Evolutionary conservation across 1,284 basidiomycete genomes (phyloP).

Genomic region (Pseudozyma hubeiensis): DNA sequence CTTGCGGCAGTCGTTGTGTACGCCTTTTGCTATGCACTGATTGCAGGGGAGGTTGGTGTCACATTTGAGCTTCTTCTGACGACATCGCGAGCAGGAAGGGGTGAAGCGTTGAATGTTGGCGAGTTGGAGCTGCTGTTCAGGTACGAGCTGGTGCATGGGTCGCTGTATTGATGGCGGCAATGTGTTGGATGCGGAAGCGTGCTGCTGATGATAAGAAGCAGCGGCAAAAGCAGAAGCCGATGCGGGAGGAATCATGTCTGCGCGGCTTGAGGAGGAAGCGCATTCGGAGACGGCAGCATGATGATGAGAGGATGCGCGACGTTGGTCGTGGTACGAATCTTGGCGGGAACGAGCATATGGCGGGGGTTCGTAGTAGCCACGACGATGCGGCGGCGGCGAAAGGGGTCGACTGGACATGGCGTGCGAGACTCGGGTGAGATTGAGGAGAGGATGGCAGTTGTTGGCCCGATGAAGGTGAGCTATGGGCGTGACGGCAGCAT

Average conservation of each 20-base stretch:
- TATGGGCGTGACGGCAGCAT: slow-evolving; percentile 17
- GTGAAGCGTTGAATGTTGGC: slow-evolving; percentile 48
- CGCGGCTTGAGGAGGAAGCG: neutral
- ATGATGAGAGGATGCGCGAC: slow-evolving; percentile 3
- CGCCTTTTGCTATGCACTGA: slow-evolving; percentile 54
- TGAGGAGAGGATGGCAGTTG: slow-evolving; percentile 5
- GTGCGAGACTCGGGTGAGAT: neutral
- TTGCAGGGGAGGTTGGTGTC: slow-evolving; percentile 51
- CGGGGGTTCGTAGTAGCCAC: slow-evolving; percentile 5
- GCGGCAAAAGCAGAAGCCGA: neutral
- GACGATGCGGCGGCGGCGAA: slow-evolving; percentile 15
- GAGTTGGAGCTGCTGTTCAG: slow-evolving; percentile 45
- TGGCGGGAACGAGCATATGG: slow-evolving; percentile 1
- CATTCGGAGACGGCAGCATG: slow-evolving; percentile 5
- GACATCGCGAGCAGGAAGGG: slow-evolving; percentile 48
- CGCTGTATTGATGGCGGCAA: slow-evolving; percentile 29
- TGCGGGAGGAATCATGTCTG: neutral
- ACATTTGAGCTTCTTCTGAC: slow-evolving; percentile 56
- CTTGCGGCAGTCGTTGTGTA: slow-evolving; percentile 51
- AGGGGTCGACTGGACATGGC: slow-evolving; percentile 8
- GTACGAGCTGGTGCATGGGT: slow-evolving; percentile 35
- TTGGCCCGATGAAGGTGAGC: neutral
- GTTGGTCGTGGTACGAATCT: neutral
- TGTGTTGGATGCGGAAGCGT: neutral
- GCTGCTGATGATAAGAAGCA: slow-evolving; percentile 4